These are phyloP conservation scores for Babesia gibsoni DNA, from an alignment of 169 alveolate species.

Conservation along the genomic window DNA sequence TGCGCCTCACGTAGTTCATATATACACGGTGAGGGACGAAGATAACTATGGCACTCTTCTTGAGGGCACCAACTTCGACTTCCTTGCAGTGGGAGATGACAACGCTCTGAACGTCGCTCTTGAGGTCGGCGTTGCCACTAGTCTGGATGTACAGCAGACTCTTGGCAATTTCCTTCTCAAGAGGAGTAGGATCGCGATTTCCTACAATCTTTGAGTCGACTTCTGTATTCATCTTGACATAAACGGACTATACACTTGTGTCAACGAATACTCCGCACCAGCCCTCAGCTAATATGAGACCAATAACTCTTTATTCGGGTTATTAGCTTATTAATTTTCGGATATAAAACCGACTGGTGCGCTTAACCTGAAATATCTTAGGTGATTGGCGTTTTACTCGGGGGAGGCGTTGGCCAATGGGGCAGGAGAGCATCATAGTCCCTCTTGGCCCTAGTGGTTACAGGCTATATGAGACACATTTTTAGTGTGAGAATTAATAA, in stretches of 20 bases:
- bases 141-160: conserved; percentile 80
- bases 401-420: conserved; percentile 8
- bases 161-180: conserved; percentile 82
- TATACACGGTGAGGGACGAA: conserved; percentile 85
- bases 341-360: conserved; percentile 4
- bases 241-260: conserved; percentile 13
- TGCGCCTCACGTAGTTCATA: conserved; percentile 78
- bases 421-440: conserved; percentile 20
- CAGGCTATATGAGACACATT: too few relatives aligned
- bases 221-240: conserved; percentile 38
- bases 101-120: conserved; percentile 79
- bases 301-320: not conserved
- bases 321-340: not conserved
- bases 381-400: not conserved
- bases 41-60: conserved; percentile 84
- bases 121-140: conserved; percentile 80
- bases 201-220: conserved; percentile 38
- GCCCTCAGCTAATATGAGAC: not conserved
- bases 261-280: conserved; percentile 7
- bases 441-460: too few relatives aligned
- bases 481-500: too few relatives aligned
- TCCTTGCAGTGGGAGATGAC: conserved; percentile 81
- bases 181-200: conserved; percentile 66
- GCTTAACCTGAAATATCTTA: not conserved
- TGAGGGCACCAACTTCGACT: conserved; percentile 77